These are phyloP conservation scores for Endothia cerciana DNA, from an alignment of 2,329 filamentous ascomycete genomes.

Conservation along the genomic window DNA sequence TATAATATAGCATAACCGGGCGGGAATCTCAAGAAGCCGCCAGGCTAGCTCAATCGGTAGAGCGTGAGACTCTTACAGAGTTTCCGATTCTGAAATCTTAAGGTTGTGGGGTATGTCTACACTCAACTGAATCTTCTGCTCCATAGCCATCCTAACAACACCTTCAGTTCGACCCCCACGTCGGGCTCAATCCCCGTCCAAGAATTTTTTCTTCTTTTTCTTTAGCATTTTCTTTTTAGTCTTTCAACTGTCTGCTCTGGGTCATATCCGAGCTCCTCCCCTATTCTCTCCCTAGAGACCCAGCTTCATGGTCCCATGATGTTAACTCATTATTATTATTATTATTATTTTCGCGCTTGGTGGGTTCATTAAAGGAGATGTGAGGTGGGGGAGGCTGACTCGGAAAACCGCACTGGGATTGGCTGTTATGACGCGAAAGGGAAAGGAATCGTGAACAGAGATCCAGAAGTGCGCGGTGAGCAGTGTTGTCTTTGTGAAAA, in stretches of 20 bases:
- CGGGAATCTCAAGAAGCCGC: conserved; percentile 33
- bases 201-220: conserved; percentile 17
- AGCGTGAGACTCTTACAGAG: conserved; percentile 69
- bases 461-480: too few relatives aligned
- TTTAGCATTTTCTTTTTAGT: neutral
- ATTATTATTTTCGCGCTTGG: too few relatives aligned
- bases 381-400: too few relatives aligned
- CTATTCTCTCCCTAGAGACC: too few relatives aligned
- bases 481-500: too few relatives aligned
- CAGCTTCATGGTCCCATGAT: too few relatives aligned
- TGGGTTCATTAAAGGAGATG: too few relatives aligned
- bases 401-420: neutral
- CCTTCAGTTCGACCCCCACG: conserved; percentile 33
- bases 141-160: conserved; percentile 6
- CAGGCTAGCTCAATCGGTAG: conserved; percentile 72
- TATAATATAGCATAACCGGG: neutral
- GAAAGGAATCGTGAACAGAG: too few relatives aligned
- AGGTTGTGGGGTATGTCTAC: conserved; percentile 13
- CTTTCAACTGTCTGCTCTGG: too few relatives aligned
- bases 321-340: too few relatives aligned
- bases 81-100: conserved; percentile 12
- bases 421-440: too few relatives aligned
- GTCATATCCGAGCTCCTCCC: neutral
- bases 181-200: conserved; percentile 35
- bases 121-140: neutral